Evolutionary conservation across 2,329 filamentous ascomycete species (phyloP).

Genomic region (Purpureocillium takamizusanense): DNA sequence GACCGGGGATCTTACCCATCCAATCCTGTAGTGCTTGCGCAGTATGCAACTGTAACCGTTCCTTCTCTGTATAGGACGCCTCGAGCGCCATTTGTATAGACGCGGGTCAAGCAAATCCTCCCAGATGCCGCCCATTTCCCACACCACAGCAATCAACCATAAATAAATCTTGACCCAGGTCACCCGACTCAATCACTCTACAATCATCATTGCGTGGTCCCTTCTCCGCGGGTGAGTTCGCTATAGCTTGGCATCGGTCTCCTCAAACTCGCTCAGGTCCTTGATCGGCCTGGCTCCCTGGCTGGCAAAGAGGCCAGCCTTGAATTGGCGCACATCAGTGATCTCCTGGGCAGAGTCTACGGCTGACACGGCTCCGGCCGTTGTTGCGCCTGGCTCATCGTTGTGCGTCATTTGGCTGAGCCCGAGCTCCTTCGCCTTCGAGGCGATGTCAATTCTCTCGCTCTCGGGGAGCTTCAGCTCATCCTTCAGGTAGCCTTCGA

Average conservation of each 20-base stretch:
- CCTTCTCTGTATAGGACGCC: no score
- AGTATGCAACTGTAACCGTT: no score
- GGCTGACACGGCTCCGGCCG: conserved; percentile 33
- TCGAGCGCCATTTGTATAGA: conserved; percentile 1
- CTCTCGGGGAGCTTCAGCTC: conserved; percentile 38
- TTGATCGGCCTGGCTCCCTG: conserved; percentile 63
- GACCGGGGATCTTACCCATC: no score
- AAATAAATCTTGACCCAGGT: no score
- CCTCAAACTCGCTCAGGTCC: conserved; percentile 78
- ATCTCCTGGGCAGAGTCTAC: conserved; percentile 46
- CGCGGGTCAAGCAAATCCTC: conserved; percentile 5
- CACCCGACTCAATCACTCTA: no score
- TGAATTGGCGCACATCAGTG: conserved; percentile 71
- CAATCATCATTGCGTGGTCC: no score
- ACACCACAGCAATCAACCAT: no score
- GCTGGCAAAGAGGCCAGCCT: conserved; percentile 64
- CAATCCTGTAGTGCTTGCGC: no score
- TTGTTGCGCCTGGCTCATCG: conserved; percentile 20
- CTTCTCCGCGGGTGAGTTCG: no score
- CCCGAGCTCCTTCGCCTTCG: conserved; percentile 33
- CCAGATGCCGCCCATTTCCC: no score
- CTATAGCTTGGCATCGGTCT: conserved; percentile 71
- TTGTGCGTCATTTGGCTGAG: conserved; percentile 23
- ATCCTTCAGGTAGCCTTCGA: conserved; percentile 40
- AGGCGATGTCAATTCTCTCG: conserved; percentile 39